Conservation (phyloP, 257 asterid genomes). For the Fraxinus excelsior region DNA sequence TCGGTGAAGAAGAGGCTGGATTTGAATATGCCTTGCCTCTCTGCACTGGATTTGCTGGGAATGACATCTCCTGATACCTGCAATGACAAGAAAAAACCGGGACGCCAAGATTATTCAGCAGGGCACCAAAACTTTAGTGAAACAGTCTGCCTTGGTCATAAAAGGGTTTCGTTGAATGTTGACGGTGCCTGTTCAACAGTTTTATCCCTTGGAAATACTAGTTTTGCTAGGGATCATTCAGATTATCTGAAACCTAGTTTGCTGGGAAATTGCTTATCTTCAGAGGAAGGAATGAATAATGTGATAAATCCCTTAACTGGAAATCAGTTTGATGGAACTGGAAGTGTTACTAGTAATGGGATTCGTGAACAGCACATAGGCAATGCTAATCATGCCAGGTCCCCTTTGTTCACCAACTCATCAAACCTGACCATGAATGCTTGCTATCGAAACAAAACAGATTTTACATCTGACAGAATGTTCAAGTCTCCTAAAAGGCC, state of each 20-base stretch:
- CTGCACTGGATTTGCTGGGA: conserved; percentile 33
- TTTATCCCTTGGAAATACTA: conserved; percentile 40
- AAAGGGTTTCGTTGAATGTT: conserved; percentile 24
- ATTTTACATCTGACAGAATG: conserved; percentile 25
- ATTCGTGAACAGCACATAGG: conserved; percentile 25
- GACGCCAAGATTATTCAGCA: conserved; percentile 16
- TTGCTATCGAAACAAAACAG: background rate
- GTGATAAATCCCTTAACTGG: conserved; percentile 29
- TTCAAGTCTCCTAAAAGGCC: conserved; percentile 50
- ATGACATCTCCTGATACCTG: conserved; percentile 23
- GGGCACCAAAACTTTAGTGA: conserved; percentile 25
- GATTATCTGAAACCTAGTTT: conserved; percentile 28
- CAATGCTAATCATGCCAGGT: conserved; percentile 22
- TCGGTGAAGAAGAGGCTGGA: conserved; percentile 57
- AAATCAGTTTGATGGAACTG: conserved; percentile 28
- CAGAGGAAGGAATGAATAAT: conserved; percentile 31
- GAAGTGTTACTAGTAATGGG: conserved; percentile 19
- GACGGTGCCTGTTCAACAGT: conserved; percentile 45
- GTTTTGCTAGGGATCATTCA: conserved; percentile 25
- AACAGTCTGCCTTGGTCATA: conserved; percentile 18
- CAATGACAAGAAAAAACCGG: conserved; percentile 32
- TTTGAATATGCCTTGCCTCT: conserved; percentile 39
- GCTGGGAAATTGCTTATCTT: conserved; percentile 25
- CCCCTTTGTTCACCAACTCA: conserved; percentile 25
- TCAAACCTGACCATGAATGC: conserved; percentile 23